Evolutionary conservation across 108 stramenopile species (phyloP).

Genomic region (Nannochloropsis oceanica): DNA sequence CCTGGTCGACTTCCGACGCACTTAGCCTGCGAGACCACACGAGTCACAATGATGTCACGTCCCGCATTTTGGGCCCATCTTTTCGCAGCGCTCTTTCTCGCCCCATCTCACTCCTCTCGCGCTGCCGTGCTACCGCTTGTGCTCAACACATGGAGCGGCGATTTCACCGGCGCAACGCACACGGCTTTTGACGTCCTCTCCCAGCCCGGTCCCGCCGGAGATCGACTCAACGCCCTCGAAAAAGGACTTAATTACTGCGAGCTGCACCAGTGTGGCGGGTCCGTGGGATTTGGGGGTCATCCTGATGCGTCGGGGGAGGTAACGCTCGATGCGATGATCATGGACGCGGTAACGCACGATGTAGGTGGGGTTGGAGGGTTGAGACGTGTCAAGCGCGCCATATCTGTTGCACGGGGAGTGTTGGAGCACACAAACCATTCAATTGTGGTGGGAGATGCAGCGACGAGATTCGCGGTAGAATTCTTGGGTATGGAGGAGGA

Average conservation of each 20-base stretch:
- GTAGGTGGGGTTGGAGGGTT: conserved; percentile 33
- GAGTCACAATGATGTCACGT: no score
- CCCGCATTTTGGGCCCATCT: no score
- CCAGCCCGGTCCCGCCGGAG: neutral
- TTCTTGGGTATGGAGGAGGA: conserved; percentile 22
- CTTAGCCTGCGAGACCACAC: no score
- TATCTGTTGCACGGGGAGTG: conserved; percentile 29
- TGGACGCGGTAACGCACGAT: conserved; percentile 23
- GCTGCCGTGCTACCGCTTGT: neutral
- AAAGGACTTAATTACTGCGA: conserved; percentile 23
- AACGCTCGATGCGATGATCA: conserved; percentile 37
- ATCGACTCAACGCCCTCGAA: conserved; percentile 12
- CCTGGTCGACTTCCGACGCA: no score
- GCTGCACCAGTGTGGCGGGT: conserved; percentile 14
- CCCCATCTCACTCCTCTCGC: neutral
- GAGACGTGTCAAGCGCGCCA: conserved; percentile 22
- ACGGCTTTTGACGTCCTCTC: neutral
- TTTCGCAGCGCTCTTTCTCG: neutral
- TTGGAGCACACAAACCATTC: conserved; percentile 38
- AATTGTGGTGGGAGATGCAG: conserved; percentile 32
- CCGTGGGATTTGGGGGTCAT: conserved; percentile 27
- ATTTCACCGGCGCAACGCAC: conserved; percentile 8
- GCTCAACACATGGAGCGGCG: conserved; percentile 16
- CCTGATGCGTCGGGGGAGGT: conserved; percentile 28
- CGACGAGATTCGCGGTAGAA: conserved; percentile 14